Conservation (phyloP, 257 asterid genomes). For the Solanum infundibuliforme region DNA sequence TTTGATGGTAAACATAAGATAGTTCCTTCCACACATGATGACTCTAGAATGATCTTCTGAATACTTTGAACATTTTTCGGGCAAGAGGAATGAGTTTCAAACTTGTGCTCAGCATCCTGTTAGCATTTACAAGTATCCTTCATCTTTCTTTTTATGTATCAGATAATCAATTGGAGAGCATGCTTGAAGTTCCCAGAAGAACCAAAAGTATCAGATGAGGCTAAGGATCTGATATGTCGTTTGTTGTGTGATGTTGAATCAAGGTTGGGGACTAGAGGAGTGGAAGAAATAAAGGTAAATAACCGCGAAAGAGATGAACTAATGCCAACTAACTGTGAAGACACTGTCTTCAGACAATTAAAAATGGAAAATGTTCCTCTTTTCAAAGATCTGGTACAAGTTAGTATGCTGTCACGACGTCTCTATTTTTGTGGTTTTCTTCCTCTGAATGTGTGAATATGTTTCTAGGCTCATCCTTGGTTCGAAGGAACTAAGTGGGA, state of each 20-base stretch:
- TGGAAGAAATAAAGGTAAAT: slow-evolving; percentile 86
- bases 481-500: slow-evolving; percentile 74
- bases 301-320: neutral
- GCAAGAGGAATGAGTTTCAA: neutral
- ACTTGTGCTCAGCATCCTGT: neutral
- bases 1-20: neutral
- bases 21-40: neutral
- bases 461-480: slow-evolving; percentile 89
- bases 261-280: slow-evolving; percentile 89
- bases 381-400: neutral
- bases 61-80: neutral
- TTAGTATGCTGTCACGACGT: neutral
- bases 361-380: neutral
- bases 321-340: neutral
- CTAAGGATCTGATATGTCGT: slow-evolving; percentile 79
- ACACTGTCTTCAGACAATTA: neutral
- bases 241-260: slow-evolving; percentile 85
- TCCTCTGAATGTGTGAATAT: neutral
- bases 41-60: neutral
- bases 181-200: slow-evolving; percentile 94
- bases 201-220: slow-evolving; percentile 74
- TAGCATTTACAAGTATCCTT: neutral
- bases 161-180: slow-evolving; percentile 88
- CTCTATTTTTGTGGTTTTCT: neutral
- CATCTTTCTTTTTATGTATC: neutral